Base-by-base conservation (phyloP, 345 rosid genomes). In the Eucalyptus shirleyi region DNA sequence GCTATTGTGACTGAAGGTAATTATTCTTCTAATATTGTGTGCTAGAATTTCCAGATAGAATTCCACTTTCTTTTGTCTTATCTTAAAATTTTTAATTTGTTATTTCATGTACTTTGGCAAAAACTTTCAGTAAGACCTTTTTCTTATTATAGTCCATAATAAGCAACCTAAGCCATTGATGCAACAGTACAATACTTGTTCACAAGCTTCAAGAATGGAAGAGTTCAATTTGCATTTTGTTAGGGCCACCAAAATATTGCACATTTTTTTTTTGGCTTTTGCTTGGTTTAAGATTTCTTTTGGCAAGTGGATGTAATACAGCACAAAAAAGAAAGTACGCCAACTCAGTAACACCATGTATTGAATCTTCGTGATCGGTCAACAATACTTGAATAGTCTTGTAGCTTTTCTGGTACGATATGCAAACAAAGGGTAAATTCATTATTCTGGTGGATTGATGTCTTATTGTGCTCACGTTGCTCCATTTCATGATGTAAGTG, bases 1-100 rank as follows among this genome's bases (percentile, higher is more conserved):
- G 93, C 93, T 81, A 89, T 93, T 83, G 91, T 72, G 44, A 62
- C 59, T 89, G 93, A 94, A 93, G 97, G 98, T 95, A 86, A 77
- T 77, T 77, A 40, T 77, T 40, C 85, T 40, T 77, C 85, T 77
- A 40, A 37, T 77, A 77, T 21, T 21, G 26, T 77, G 13, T 77
- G 47, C 30, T 77, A 40, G 28, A 56, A 82, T 88, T 32, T 82
- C 50, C 34, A 12, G 12, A 47, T n/a, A n/a, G 32, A 7, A 69
- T 17, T 49, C 30, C 28, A 32, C 40, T 40, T 87, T 50, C 51
- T 32, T 28, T 59, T 37, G 32, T 65, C 34, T 77, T 23, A 40
- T 77, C 47, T 77, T 77, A 77, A 5, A 37, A 23, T 40, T 77
- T 19, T 23, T 21, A 10, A 21, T 72, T 19, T 77, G 47, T 77